Evolutionary conservation across 2,329 filamentous ascomycete species (phyloP), one percentile per base, ranked within the genome.

Genomic region (Fusarium xylarioides): DNA sequence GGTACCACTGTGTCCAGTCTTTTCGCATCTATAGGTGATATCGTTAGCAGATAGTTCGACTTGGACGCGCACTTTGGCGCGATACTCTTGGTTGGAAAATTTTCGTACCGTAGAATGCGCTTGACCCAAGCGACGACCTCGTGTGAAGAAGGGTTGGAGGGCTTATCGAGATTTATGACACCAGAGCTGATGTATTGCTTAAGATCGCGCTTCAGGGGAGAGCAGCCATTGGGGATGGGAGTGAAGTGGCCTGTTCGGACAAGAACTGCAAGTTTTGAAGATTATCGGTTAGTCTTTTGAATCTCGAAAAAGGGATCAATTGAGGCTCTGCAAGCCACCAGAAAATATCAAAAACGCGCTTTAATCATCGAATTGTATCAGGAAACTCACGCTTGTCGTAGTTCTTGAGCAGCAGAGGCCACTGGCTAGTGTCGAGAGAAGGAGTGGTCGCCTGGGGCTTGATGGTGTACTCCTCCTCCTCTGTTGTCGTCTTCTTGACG

Each of bases 111-210:
- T 63, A 99, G 89, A 80, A 98, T 98, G 79, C 95, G 92, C 92
- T 99, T 99, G 78, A 98, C 93, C 96, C 96, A 99, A 76, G 96
- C 95, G 81, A 99, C 96, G 76, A 99, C 96, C 88, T 99, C 96
- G 89, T 99, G 96, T 80, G 93, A 96, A 76, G 95, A 98, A 61
- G 95, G 95, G 87, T 99, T 99, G 59, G 95, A 97, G 65, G 95
- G 96, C 87, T 85, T 85, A 75, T 85, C 83, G 78, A 98, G 91
- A 87, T 99, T 99, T 86, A 99, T 98, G 67, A 99, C 95, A 85
- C 96, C 96, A 74, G 94, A 97, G 83, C 93, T 95, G 82, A 99
- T 91, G 86, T 98, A 99, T 74, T 93, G 95, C 88, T 98, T 98
- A 81, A 99, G 89, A 83, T 98, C 95, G 83, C 96, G 93, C 85